A percentile compares a stretch with the other conserved stretches of the same genome.
phyloP scores from a whole-genome alignment of 345 rosid genomes.

The Mallotus nudiflorus region DNA sequence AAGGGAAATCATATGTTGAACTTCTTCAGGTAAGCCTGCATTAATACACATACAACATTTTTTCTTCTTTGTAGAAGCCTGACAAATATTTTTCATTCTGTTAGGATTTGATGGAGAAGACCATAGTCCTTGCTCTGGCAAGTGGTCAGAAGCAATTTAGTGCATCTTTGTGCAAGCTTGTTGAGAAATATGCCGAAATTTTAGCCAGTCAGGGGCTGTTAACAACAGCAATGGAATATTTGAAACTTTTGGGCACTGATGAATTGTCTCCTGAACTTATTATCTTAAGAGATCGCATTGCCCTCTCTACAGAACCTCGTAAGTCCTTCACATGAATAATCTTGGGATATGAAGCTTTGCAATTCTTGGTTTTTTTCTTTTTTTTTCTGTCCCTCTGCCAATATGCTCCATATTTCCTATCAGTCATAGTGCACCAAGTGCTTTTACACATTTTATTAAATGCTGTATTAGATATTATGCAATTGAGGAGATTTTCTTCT shows the following conservation, averaged over 20 bases:
- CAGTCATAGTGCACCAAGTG: too few relatives aligned
- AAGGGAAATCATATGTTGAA: conserved; percentile 79
- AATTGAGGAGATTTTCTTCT: not conserved
- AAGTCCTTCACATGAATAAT: conserved; percentile 21
- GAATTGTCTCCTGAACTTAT: conserved; percentile 85
- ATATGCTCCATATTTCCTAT: too few relatives aligned
- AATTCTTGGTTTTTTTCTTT: too few relatives aligned
- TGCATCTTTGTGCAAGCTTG: conserved; percentile 87
- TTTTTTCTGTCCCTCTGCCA: too few relatives aligned
- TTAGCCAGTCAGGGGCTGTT: conserved; percentile 94
- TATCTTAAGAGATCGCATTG: conserved; percentile 80
- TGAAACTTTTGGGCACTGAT: conserved; percentile 87
- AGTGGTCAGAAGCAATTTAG: conserved; percentile 90
- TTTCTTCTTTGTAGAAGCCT: conserved; percentile 13
- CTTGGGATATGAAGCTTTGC: too few relatives aligned
- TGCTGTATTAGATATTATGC: not conserved
- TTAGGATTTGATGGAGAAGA: conserved; percentile 99
- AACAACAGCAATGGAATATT: conserved; percentile 83
- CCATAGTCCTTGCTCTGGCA: conserved; percentile 93
- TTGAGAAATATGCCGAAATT: conserved; percentile 96
- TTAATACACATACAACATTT: conserved; percentile 16
- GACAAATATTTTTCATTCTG: conserved; percentile 16
- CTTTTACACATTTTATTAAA: not conserved
- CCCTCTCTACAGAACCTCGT: conserved; percentile 78
- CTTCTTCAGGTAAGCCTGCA: conserved; percentile 76